Conservation (phyloP, 2,329 filamentous ascomycete species). For the Fusarium domesticum region DNA sequence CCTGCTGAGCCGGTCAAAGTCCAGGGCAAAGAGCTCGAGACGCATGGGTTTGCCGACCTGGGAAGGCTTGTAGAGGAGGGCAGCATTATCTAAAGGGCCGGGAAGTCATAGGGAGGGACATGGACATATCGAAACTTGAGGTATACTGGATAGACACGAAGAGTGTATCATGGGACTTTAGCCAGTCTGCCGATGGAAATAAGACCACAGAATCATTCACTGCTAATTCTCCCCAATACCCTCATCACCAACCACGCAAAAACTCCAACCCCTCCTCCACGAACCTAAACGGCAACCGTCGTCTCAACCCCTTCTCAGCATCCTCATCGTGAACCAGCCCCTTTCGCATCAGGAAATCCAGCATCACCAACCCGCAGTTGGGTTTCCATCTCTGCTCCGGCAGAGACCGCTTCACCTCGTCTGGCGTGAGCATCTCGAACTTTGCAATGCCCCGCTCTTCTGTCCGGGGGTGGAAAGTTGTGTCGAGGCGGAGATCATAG, state of each 20-base stretch:
- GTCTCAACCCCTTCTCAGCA: constrained; percentile 24
- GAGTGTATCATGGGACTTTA: background rate
- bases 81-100: background rate
- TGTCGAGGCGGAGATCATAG: constrained; percentile 35
- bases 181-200: constrained; percentile 1
- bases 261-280: constrained; percentile 10
- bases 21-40: constrained; percentile 19
- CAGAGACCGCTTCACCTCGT: constrained; percentile 32
- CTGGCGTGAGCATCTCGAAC: constrained; percentile 29
- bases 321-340: constrained; percentile 25
- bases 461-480: constrained; percentile 21
- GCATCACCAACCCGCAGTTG: constrained; percentile 40
- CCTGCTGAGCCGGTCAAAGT: constrained; percentile 18
- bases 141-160: background rate
- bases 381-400: constrained; percentile 34
- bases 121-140: no score
- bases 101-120: background rate
- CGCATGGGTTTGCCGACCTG: constrained; percentile 23
- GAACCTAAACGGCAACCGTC: constrained; percentile 30
- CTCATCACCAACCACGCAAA: constrained; percentile 11
- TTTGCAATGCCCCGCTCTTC: constrained; percentile 30
- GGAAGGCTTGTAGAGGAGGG: constrained; percentile 17
- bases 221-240: no score
- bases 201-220: background rate
- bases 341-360: constrained; percentile 36